A percentile compares a stretch with the other conserved stretches of the same genome.
Evolutionary conservation across 305 asterid genomes (phyloP).

Genomic region (Rubia balearica): DNA sequence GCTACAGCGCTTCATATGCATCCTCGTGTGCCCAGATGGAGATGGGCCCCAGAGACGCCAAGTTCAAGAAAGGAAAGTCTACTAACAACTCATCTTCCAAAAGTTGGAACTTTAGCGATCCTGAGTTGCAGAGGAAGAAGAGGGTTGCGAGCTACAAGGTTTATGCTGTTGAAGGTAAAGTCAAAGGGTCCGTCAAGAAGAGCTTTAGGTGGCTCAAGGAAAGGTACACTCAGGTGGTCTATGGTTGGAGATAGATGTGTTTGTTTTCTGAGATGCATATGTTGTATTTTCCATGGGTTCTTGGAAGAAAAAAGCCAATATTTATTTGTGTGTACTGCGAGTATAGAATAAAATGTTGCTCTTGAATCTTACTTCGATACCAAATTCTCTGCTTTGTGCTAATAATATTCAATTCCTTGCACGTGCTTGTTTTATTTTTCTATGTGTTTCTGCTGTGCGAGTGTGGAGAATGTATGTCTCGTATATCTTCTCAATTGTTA

Average conservation of each 20-base stretch:
- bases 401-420: neutral
- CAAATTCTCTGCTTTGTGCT: neutral
- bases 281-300: neutral
- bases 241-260: constrained; percentile 37
- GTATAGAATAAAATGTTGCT: neutral
- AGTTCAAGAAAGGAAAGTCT: constrained; percentile 65
- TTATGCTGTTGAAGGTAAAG: constrained; percentile 67
- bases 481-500: neutral
- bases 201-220: constrained; percentile 72
- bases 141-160: constrained; percentile 83
- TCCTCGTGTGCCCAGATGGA: constrained; percentile 37
- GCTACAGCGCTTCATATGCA: constrained; percentile 70
- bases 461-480: neutral
- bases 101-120: constrained; percentile 61
- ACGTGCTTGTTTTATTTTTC: neutral
- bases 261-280: constrained; percentile 4
- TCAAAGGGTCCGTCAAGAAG: constrained; percentile 73
- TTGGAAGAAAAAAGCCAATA: neutral
- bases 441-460: neutral
- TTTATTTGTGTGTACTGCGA: too few species aligned
- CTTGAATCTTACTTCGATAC: constrained; percentile 1
- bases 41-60: constrained; percentile 24
- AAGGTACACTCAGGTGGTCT: constrained; percentile 42
- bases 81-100: constrained; percentile 35
- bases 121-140: constrained; percentile 85